Evolutionary conservation across 2,329 filamentous ascomycete species (phyloP).

Genomic region (Madurella fahalii): DNA sequence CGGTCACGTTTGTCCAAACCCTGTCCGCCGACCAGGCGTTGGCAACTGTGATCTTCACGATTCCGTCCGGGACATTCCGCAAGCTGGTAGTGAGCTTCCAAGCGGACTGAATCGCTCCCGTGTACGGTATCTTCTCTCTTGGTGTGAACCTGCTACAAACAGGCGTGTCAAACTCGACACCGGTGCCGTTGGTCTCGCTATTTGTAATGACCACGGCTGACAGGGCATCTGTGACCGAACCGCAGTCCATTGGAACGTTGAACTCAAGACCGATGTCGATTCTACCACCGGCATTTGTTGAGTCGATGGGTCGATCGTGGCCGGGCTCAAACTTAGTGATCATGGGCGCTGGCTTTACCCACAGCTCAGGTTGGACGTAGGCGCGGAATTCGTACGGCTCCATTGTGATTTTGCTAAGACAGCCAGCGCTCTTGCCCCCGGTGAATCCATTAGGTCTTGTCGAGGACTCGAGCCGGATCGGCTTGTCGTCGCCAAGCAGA

Average conservation of each 20-base stretch:
- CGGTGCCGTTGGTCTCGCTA: constrained; percentile 42
- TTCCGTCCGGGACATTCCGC: constrained; percentile 54
- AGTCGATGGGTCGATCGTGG: constrained; percentile 55
- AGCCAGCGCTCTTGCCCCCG: constrained; percentile 48
- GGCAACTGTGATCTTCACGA: constrained; percentile 54
- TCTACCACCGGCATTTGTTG: constrained; percentile 28
- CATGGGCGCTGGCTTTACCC: constrained; percentile 49
- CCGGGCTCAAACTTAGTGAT: constrained; percentile 58
- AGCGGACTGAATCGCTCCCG: constrained; percentile 49
- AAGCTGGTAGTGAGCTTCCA: constrained; percentile 53
- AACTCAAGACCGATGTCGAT: constrained; percentile 51
- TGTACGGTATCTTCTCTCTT: constrained; percentile 31
- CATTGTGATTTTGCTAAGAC: constrained; percentile 49
- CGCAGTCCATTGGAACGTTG: constrained; percentile 58
- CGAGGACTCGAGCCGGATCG: constrained; percentile 47
- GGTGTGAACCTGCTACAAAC: constrained; percentile 28
- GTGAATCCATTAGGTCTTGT: constrained; percentile 43
- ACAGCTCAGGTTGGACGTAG: constrained; percentile 52
- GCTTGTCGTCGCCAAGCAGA: constrained; percentile 58
- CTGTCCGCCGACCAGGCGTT: constrained; percentile 42
- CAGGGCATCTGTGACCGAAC: constrained; percentile 47
- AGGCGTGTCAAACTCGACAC: constrained; percentile 42
- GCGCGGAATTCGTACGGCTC: constrained; percentile 55
- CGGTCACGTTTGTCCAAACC: constrained; percentile 37
- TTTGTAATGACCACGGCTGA: constrained; percentile 51